phyloP scores from a whole-genome alignment of 371 early-diverging fungal genomes.

The Rhizopus delemar region DNA sequence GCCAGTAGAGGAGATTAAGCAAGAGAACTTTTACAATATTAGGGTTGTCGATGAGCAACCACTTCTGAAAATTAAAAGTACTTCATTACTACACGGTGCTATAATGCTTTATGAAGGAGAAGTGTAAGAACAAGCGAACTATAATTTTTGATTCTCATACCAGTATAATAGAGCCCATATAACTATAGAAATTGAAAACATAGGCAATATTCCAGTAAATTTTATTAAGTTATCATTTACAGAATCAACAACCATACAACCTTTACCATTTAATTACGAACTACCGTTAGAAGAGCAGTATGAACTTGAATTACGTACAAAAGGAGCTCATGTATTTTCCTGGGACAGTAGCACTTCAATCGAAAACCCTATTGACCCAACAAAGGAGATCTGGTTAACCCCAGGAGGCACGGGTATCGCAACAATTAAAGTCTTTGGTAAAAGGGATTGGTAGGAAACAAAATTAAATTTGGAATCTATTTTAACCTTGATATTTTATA shows the following conservation, averaged over 20 bases:
- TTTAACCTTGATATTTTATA: not conserved
- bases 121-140: conserved; percentile 43
- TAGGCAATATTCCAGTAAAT: conserved; percentile 70
- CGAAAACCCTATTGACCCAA: conserved; percentile 4
- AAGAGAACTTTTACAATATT: conserved; percentile 52
- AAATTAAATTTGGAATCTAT: not conserved
- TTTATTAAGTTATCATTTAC: conserved; percentile 69
- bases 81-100: conserved; percentile 64
- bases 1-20: conserved; percentile 9
- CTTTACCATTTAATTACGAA: conserved; percentile 47
- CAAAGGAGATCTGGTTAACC: conserved; percentile 42
- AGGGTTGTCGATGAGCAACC: conserved; percentile 73
- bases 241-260: conserved; percentile 57
- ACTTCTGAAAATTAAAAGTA: conserved; percentile 60
- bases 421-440: conserved; percentile 71
- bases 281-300: conserved; percentile 72
- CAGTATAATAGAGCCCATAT: conserved; percentile 50
- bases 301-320: conserved; percentile 72
- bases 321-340: conserved; percentile 64
- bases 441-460: conserved; percentile 62
- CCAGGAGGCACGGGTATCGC: conserved; percentile 59
- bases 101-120: conserved; percentile 85
- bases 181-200: conserved; percentile 71
- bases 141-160: not conserved
- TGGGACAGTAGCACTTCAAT: conserved; percentile 49